Evolutionary conservation across 1,284 basidiomycete species (phyloP).

Genomic region (Bjerkandera adusta): DNA sequence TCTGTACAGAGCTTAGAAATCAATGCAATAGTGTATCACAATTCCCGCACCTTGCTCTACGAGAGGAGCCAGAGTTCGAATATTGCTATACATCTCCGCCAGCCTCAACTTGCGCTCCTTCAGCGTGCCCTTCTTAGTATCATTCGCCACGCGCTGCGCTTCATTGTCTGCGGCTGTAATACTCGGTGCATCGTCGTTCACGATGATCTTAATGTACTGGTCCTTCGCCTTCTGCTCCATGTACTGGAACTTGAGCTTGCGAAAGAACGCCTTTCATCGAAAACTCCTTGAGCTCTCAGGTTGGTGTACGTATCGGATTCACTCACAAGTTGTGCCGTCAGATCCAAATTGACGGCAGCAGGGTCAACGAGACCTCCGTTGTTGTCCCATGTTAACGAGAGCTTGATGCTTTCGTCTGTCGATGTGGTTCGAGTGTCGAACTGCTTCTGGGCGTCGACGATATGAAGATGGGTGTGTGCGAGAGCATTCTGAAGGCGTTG

Average conservation of each 20-base stretch:
- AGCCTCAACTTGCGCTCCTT: conserved; percentile 64
- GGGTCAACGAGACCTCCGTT: conserved; percentile 38
- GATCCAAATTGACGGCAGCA: conserved; percentile 42
- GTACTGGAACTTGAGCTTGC: conserved; percentile 85
- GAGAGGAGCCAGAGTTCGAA: conserved; percentile 57
- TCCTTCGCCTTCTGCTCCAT: conserved; percentile 87
- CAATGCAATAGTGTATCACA: too few species aligned
- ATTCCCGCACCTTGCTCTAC: conserved; percentile 64
- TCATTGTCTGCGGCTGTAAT: conserved; percentile 77
- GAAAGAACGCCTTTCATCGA: conserved; percentile 60
- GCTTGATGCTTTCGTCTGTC: conserved; percentile 18
- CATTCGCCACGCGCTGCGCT: conserved; percentile 56
- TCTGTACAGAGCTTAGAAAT: conserved; percentile 37
- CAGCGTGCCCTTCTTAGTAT: conserved; percentile 65
- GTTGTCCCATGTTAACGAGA: conserved; percentile 14
- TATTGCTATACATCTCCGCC: conserved; percentile 57
- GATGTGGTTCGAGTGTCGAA: conserved; percentile 22
- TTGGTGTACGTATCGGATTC: not conserved
- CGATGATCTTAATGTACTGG: conserved; percentile 80
- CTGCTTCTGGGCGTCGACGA: conserved; percentile 22
- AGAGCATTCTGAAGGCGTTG: conserved; percentile 22
- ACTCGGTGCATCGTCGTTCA: conserved; percentile 76
- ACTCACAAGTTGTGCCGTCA: conserved; percentile 46
- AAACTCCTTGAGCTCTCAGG: conserved; percentile 8
- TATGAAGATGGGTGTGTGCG: conserved; percentile 21